phyloP scores from a whole-genome alignment of 1,284 basidiomycete genomes.

The Stygiomarasmius scandens region DNA sequence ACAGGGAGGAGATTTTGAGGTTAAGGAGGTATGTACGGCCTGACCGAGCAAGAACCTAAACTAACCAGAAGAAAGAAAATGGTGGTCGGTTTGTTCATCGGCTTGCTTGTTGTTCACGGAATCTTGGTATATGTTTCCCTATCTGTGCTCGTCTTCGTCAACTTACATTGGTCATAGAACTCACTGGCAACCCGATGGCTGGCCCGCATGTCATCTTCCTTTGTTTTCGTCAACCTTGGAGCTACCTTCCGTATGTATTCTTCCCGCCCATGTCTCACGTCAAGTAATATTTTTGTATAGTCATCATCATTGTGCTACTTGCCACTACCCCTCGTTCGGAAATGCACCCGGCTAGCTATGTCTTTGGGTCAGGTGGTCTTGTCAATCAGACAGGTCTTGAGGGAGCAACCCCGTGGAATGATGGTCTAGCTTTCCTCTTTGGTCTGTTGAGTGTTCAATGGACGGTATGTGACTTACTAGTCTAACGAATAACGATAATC shows the following conservation, averaged over 20 bases:
- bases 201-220: constrained; percentile 76
- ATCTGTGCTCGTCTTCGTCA: no score
- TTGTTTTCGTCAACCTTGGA: constrained; percentile 89
- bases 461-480: constrained; percentile 60
- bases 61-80: constrained; percentile 45
- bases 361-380: constrained; percentile 74
- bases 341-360: constrained; percentile 81
- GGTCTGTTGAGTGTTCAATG: constrained; percentile 90
- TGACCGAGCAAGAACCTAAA: constrained; percentile 23
- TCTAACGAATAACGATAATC: constrained; percentile 1
- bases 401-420: constrained; percentile 67
- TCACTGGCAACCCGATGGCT: constrained; percentile 82
- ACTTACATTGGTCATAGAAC: constrained; percentile 49
- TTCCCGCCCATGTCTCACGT: constrained; percentile 2
- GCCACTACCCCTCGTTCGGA: constrained; percentile 76
- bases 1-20: constrained; percentile 50
- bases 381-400: constrained; percentile 78
- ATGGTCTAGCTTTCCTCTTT: constrained; percentile 84
- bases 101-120: constrained; percentile 75
- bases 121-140: constrained; percentile 47
- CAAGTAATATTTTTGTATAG: constrained; percentile 32
- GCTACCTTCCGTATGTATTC: constrained; percentile 56
- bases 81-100: constrained; percentile 76
- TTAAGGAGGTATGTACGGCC: constrained; percentile 38
- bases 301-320: constrained; percentile 85